A percentile compares a stretch with the other conserved stretches of the same genome.
Evolutionary conservation across 129 eudicot species (phyloP).

Genomic region (Centrapalus pauciflorus): DNA sequence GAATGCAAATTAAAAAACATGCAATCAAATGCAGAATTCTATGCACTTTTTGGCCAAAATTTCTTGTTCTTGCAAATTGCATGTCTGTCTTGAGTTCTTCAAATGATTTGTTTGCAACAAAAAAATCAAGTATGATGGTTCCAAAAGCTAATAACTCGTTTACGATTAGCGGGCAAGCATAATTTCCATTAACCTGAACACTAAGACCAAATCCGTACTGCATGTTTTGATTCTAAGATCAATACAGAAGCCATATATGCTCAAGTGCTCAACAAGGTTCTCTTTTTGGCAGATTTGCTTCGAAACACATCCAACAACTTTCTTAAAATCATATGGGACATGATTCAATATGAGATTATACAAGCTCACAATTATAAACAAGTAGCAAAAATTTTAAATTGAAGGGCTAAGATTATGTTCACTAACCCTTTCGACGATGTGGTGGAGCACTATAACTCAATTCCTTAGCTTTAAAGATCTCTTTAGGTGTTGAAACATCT

Average conservation of each 20-base stretch:
- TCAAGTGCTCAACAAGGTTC: background rate
- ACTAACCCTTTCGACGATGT: conserved; percentile 46
- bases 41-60: background rate
- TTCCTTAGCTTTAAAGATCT: conserved; percentile 31
- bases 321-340: background rate
- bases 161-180: background rate
- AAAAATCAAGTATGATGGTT: conserved; percentile 8
- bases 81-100: background rate
- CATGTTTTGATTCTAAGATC: conserved; percentile 13
- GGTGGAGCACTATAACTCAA: conserved; percentile 46
- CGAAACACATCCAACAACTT: background rate
- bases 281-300: background rate
- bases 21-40: background rate
- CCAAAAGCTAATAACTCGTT: background rate
- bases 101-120: background rate
- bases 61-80: conserved; percentile 1
- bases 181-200: background rate
- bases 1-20: background rate
- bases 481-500: conserved; percentile 35
- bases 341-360: background rate
- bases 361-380: background rate
- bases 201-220: background rate
- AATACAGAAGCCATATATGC: background rate
- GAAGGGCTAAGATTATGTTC: background rate
- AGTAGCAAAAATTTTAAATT: background rate